Conservation (phyloP, 768 basidiomycete species). For the Collybia nuda region DNA sequence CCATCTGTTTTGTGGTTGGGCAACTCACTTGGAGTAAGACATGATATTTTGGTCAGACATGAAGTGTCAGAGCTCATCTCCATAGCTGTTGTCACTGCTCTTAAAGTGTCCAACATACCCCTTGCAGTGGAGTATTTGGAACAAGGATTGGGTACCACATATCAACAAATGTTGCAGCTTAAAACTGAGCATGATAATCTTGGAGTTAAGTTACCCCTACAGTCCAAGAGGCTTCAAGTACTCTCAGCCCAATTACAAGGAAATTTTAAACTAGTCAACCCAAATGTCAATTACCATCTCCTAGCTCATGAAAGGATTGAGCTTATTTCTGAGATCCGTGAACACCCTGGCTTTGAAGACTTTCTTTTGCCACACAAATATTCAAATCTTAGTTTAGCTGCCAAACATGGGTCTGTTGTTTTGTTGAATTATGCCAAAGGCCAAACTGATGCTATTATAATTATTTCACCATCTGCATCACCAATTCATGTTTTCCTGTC, state of each 20-base stretch:
- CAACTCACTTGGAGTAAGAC: not conserved
- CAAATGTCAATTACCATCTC: not conserved
- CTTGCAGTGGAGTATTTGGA: constrained; percentile 1
- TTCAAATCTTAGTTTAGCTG: not conserved
- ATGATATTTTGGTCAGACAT: not conserved
- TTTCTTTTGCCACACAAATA: not conserved
- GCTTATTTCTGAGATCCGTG: not conserved
- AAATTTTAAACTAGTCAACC: too few relatives aligned
- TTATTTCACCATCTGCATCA: not conserved
- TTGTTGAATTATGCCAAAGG: not conserved
- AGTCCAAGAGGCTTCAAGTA: too few relatives aligned
- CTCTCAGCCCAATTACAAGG: too few relatives aligned
- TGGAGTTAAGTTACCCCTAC: too few relatives aligned
- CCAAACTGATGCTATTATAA: constrained; percentile 1
- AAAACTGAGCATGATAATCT: not conserved
- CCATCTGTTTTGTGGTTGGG: not conserved
- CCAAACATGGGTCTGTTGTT: not conserved
- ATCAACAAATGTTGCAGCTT: not conserved
- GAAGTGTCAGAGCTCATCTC: not conserved
- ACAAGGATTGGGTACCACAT: not conserved
- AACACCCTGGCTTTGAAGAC: not conserved
- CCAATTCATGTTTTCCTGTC: too few relatives aligned
- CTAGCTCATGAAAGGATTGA: not conserved
- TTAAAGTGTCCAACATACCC: not conserved
- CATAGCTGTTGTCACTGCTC: too few relatives aligned